phyloP scores from a whole-genome alignment of 441 rosid genomes.

The Pelargonium myrrhifolium region DNA sequence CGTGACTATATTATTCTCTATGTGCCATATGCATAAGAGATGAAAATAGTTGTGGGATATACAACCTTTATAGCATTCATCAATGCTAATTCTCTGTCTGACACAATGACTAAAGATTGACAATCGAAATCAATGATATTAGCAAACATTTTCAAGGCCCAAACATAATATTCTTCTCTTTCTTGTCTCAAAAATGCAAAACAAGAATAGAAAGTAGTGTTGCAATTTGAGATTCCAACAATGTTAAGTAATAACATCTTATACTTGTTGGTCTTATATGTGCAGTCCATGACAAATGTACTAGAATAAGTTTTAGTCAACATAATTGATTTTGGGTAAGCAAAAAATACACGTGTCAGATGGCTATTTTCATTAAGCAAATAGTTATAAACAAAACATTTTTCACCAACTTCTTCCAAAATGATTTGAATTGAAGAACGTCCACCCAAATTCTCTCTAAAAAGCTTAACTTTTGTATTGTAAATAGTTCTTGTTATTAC shows the following conservation, averaged over 20 bases:
- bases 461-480: constrained; percentile 2
- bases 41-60: neutral
- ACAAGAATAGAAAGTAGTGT: constrained; percentile 5
- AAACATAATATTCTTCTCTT: constrained; percentile 10
- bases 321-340: neutral
- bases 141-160: constrained; percentile 11
- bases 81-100: constrained; percentile 16
- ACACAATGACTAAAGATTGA: constrained; percentile 12
- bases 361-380: neutral
- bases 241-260: constrained; percentile 15
- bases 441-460: neutral
- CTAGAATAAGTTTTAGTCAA: constrained; percentile 1
- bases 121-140: neutral
- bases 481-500: neutral
- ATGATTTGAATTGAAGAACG: neutral
- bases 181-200: constrained; percentile 4
- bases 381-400: constrained; percentile 3
- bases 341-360: constrained; percentile 6
- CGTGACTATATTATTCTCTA: constrained; percentile 12
- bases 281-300: constrained; percentile 13
- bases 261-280: constrained; percentile 12
- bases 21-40: constrained; percentile 14
- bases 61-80: constrained; percentile 11
- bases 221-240: neutral
- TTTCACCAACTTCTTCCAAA: constrained; percentile 14